Percentiles rank a stretch among this genome's conserved stretches.
phyloP scores from a whole-genome alignment of 2,329 filamentous ascomycete genomes.

The Pyrenochaeta sp. region DNA sequence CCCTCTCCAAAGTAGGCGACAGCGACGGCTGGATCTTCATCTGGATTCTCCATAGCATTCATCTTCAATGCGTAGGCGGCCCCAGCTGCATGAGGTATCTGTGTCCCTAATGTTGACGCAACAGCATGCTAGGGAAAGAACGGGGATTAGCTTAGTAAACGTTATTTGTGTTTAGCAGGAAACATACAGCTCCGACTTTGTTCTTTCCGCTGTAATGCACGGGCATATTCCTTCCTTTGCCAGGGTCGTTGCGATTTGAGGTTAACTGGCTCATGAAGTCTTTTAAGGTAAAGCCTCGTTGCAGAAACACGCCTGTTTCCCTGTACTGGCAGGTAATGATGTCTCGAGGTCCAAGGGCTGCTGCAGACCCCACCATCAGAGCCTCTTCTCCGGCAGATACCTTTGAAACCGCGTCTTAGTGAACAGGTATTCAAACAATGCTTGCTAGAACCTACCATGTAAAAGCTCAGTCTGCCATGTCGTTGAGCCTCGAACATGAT shows the following conservation, averaged over 20 bases:
- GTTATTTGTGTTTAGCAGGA: too few species aligned
- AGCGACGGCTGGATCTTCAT: slow-evolving; percentile 67
- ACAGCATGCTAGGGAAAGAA: too few species aligned
- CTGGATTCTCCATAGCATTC: slow-evolving; percentile 75
- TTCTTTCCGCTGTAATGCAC: slow-evolving; percentile 90
- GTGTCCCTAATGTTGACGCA: slow-evolving; percentile 83
- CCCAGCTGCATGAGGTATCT: slow-evolving; percentile 86
- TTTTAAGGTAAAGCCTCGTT: slow-evolving; percentile 83
- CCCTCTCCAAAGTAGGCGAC: slow-evolving; percentile 92
- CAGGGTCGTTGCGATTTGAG: slow-evolving; percentile 80
- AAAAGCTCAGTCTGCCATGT: slow-evolving; percentile 93
- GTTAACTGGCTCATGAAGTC: slow-evolving; percentile 98
- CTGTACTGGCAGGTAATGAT: slow-evolving; percentile 95
- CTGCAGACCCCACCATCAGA: slow-evolving; percentile 86
- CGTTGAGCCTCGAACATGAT: slow-evolving; percentile 98
- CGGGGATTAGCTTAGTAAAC: too few species aligned
- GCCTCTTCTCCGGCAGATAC: slow-evolving; percentile 95
- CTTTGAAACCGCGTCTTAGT: too few species aligned
- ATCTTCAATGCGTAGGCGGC: slow-evolving; percentile 89
- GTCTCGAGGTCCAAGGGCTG: slow-evolving; percentile 79
- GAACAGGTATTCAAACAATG: too few species aligned
- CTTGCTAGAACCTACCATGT: too few species aligned
- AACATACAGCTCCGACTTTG: slow-evolving; percentile 86
- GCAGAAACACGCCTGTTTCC: slow-evolving; percentile 88
- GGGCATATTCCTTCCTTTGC: slow-evolving; percentile 92